Evolutionary conservation across 2,329 filamentous ascomycete genomes (phyloP).

Genomic region (Cladobotryum protrusum): DNA sequence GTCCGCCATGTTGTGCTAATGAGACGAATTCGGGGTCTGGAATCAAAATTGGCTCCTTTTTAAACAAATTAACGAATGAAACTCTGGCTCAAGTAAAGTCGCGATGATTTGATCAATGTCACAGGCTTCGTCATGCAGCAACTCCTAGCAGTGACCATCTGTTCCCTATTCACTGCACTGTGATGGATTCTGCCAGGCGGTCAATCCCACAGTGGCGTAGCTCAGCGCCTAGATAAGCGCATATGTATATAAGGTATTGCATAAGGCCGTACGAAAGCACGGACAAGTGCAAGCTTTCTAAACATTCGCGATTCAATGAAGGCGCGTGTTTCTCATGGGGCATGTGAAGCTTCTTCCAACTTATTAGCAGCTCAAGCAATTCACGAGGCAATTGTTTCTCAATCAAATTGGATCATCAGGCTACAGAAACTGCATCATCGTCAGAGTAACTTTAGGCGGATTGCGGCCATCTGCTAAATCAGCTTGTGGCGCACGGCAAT

Average conservation of each 20-base stretch:
- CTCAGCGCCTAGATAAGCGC: slow-evolving; percentile 1
- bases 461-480: neutral
- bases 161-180: slow-evolving; percentile 13
- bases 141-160: slow-evolving; percentile 10
- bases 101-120: neutral
- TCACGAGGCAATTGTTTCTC: neutral
- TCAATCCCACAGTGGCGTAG: slow-evolving; percentile 15
- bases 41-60: too few species aligned
- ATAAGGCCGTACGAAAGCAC: slow-evolving; percentile 15
- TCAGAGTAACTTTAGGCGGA: neutral
- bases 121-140: neutral
- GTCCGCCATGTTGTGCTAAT: slow-evolving; percentile 57
- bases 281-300: slow-evolving; percentile 14
- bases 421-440: neutral
- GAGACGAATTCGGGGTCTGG: neutral
- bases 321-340: too few species aligned
- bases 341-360: slow-evolving; percentile 15
- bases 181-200: slow-evolving; percentile 33
- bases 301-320: too few species aligned
- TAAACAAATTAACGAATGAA: neutral
- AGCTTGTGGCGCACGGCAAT: slow-evolving; percentile 3
- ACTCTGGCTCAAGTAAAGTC: slow-evolving; percentile 1
- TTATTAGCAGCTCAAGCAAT: slow-evolving; percentile 9
- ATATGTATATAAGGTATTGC: slow-evolving; percentile 12
- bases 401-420: neutral